These are phyloP conservation scores for Leccinellum albellum DNA, from an alignment of 768 basidiomycete genomes.

Conservation along the genomic window DNA sequence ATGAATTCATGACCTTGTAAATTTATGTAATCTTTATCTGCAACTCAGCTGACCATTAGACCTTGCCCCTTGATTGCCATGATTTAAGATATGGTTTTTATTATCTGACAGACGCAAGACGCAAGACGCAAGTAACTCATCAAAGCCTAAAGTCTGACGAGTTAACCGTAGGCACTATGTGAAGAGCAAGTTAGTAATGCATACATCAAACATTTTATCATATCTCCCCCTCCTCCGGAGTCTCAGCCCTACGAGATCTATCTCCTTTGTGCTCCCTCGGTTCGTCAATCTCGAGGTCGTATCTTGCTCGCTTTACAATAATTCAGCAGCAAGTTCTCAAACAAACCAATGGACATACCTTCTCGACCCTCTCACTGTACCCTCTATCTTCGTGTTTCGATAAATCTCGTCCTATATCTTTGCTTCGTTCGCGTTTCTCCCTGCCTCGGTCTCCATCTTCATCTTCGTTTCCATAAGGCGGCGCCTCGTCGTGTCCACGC, in stretches of 20 bases:
- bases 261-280: slow-evolving; percentile 40
- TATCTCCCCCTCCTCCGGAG: slow-evolving; percentile 87
- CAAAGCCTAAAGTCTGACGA: neutral
- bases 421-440: slow-evolving; percentile 50
- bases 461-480: slow-evolving; percentile 37
- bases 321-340: slow-evolving; percentile 8
- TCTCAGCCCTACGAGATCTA: slow-evolving; percentile 55
- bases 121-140: neutral
- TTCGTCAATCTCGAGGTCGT: slow-evolving; percentile 45
- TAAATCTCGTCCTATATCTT: slow-evolving; percentile 32
- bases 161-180: slow-evolving; percentile 1
- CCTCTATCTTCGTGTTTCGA: slow-evolving; percentile 42
- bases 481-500: slow-evolving; percentile 50
- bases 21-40: slow-evolving; percentile 2
- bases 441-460: slow-evolving; percentile 31
- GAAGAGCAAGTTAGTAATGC: neutral
- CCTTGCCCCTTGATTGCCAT: too few relatives aligned
- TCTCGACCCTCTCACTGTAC: slow-evolving; percentile 59
- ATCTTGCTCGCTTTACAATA: slow-evolving; percentile 47
- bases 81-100: slow-evolving; percentile 3
- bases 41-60: neutral
- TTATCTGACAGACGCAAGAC: neutral
- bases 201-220: slow-evolving; percentile 32
- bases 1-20: slow-evolving; percentile 1
- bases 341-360: slow-evolving; percentile 41